Evolutionary conservation across 202 grass and related monocot genomes (phyloP).

Genomic region (Saccharum hybrid): DNA sequence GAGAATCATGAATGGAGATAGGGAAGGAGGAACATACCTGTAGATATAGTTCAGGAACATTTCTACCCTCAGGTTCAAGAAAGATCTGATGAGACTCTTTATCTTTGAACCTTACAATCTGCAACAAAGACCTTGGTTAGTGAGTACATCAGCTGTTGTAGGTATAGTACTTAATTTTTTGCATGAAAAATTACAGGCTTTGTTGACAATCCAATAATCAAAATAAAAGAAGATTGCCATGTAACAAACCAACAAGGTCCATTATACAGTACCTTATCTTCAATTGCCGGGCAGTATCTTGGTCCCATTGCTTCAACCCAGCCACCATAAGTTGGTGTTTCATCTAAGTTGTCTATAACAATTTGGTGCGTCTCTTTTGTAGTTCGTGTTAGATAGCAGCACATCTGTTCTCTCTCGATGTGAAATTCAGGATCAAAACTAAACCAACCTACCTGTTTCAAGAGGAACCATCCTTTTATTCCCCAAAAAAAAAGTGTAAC

Average conservation of each 20-base stretch:
- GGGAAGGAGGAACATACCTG: conserved; percentile 55
- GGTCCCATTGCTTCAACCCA: conserved; percentile 98
- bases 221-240: conserved; percentile 21
- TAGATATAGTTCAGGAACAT: conserved; percentile 93
- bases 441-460: conserved; percentile 89
- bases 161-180: background rate
- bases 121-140: conserved; percentile 45
- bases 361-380: conserved; percentile 89
- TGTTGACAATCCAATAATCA: conserved; percentile 4
- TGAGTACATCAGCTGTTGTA: background rate
- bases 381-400: conserved; percentile 92
- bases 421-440: conserved; percentile 96
- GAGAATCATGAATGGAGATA: conserved; percentile 10
- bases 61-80: conserved; percentile 97
- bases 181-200: conserved; percentile 25
- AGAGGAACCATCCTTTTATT: conserved; percentile 36
- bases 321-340: conserved; percentile 99
- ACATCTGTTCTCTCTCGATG: conserved; percentile 90
- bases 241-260: conserved; percentile 5
- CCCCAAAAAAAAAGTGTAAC: background rate
- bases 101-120: conserved; percentile 98
- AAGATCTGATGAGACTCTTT: conserved; percentile 98
- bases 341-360: conserved; percentile 85
- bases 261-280: conserved; percentile 81
- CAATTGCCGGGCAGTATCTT: conserved; percentile 94